A percentile compares a stretch with the other conserved stretches of the same genome.
Conservation (phyloP, 495 filamentous ascomycete species). For the Neurospora discreta region DNA sequence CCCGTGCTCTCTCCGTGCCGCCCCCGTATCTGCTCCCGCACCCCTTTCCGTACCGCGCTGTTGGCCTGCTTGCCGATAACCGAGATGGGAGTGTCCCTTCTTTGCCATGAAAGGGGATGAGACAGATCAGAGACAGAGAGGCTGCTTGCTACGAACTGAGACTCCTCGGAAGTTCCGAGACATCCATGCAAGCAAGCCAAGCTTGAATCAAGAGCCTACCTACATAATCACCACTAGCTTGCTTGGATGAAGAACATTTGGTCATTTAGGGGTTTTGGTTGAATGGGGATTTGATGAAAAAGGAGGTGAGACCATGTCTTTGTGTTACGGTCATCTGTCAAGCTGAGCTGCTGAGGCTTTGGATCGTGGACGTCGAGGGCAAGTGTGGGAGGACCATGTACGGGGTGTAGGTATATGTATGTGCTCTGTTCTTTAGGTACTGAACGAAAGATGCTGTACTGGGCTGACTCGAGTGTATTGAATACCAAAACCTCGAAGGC, state of each 20-base stretch:
- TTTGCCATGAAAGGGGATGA: neutral
- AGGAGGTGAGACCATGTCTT: neutral
- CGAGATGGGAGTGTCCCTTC: neutral
- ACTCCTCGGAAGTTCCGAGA: neutral
- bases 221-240: neutral
- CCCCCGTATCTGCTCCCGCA: neutral
- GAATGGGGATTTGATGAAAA: neutral
- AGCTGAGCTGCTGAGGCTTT: neutral
- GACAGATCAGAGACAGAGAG: neutral
- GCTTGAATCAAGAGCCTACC: neutral
- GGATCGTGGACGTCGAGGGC: neutral
- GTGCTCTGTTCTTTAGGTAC: neutral
- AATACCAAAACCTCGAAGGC: too few species aligned
- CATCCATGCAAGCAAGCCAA: neutral
- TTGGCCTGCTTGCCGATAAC: neutral
- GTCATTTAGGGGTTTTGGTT: neutral
- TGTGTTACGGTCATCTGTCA: neutral
- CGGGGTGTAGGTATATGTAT: neutral
- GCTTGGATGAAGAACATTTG: neutral
- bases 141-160: neutral
- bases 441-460: neutral
- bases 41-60: neutral
- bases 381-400: neutral
- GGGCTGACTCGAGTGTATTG: too few species aligned
- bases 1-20: neutral